Base-by-base conservation (phyloP, 345 rosid species). In the Litchi chinensis region DNA sequence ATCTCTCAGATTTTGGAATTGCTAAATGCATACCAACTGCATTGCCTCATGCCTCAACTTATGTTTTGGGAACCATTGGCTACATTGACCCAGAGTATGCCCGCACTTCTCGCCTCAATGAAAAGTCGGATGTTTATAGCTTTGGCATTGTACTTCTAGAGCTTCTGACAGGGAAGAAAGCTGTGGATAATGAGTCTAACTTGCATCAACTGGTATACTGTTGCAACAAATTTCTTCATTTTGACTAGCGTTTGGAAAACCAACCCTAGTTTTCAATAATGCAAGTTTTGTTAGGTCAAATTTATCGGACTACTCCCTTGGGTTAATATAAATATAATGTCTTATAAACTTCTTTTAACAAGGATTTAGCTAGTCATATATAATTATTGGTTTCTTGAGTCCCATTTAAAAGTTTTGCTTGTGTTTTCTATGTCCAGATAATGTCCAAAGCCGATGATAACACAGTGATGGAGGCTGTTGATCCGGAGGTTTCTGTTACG, bases 81-180 rank as follows among this genome's bases (percentile, higher is more conserved):
- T 96, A 96, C 73, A 96, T 96, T 71, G 99, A 96, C 68, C 99
- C 99, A 0, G 99, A 92, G 82, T 96, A 96, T 88, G 99, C 99
- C 13, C 86, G 93, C 10, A 96, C 97, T 10, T 94, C 97, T 0
- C 88, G 93, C 39, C 84, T 94, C 24, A 96, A 86, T 66, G 99
- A 96, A 70, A 96, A 92, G 50, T 96, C 99, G 1, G 99, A 96
- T 82, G 91, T 96, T 28, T 96, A 96, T 71, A 96, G 99, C 86
- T 96, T 96, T 21, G 99, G 99, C 19, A 81, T 96, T 82, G 99
- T 96, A 70, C 94, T 96, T 65, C 89, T 96, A 37, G 99, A 96
- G 91, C 92, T 96, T 79, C 85, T 96, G 68, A 96, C 99, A 0
- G 99, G 99, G 75, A 96, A 91, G 85, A 96, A 94, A 73, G 97